Evolutionary conservation across 208 protist species (phyloP).

Genomic region (Acanthamoeba lenticulata): DNA sequence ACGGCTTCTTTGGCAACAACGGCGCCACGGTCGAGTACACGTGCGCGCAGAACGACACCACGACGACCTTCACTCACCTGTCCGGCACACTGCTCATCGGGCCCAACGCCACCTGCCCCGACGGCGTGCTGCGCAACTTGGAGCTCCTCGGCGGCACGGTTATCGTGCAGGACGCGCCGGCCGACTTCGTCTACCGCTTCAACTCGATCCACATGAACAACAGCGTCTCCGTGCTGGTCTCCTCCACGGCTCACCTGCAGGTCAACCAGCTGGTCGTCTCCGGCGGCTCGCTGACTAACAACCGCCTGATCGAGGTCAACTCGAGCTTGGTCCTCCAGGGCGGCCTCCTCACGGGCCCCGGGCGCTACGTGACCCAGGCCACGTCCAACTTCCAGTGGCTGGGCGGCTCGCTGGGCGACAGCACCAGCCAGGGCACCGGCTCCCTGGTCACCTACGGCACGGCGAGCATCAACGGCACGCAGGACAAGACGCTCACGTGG

Average conservation of each 20-base stretch:
- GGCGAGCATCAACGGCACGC: slow-evolving; percentile 4
- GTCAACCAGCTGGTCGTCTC: slow-evolving; percentile 2
- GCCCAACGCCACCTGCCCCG: slow-evolving; percentile 52
- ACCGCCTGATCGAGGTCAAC: slow-evolving; percentile 9
- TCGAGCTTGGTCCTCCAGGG: slow-evolving; percentile 14
- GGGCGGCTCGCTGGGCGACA: slow-evolving; percentile 19
- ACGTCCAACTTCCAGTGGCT: slow-evolving; percentile 15
- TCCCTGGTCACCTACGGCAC: background rate
- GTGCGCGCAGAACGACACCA: slow-evolving; percentile 60
- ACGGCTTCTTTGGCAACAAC: background rate
- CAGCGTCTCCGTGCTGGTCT: slow-evolving; percentile 16
- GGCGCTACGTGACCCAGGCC: background rate
- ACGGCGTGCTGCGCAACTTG: slow-evolving; percentile 35
- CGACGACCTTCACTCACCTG: slow-evolving; percentile 31
- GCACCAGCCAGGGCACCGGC: background rate
- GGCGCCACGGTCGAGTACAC: slow-evolving; percentile 24
- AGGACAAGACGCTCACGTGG: background rate
- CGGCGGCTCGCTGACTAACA: slow-evolving; percentile 35
- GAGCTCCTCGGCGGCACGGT: slow-evolving; percentile 25
- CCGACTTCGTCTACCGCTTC: slow-evolving; percentile 65
- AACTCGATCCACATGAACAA: slow-evolving; percentile 58
- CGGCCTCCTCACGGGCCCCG: background rate
- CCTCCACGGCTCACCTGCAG: background rate
- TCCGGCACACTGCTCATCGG: slow-evolving; percentile 54
- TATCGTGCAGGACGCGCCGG: slow-evolving; percentile 32